Conservation (phyloP, 805 yeast species). For the Suhomyces canberraensis region DNA sequence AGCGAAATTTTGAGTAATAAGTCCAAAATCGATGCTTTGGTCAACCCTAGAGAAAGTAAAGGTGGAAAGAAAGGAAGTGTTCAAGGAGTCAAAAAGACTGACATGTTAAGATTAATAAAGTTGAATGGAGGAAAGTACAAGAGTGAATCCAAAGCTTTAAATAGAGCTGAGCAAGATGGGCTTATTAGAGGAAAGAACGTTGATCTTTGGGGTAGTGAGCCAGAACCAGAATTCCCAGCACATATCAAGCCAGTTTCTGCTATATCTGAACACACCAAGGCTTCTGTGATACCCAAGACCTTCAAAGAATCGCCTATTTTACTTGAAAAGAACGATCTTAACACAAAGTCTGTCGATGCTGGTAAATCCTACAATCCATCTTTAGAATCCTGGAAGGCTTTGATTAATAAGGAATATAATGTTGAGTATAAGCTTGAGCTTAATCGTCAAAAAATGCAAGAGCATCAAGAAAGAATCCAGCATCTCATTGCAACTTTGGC, state of each 20-base stretch:
- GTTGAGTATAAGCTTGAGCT: slow-evolving; percentile 67
- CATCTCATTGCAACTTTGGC: slow-evolving; percentile 61
- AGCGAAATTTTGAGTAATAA: slow-evolving; percentile 66
- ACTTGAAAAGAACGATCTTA: slow-evolving; percentile 46
- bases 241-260: slow-evolving; percentile 13
- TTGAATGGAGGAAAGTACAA: slow-evolving; percentile 66
- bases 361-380: slow-evolving; percentile 95
- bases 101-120: slow-evolving; percentile 63
- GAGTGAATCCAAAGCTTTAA: slow-evolving; percentile 50
- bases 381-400: slow-evolving; percentile 71
- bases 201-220: slow-evolving; percentile 70
- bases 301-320: slow-evolving; percentile 49
- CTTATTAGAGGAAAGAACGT: slow-evolving; percentile 43
- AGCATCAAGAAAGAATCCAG: slow-evolving; percentile 61
- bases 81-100: slow-evolving; percentile 64
- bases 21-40: slow-evolving; percentile 73
- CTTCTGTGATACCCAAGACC: slow-evolving; percentile 54
- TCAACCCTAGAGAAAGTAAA: slow-evolving; percentile 9
- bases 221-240: slow-evolving; percentile 9
- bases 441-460: slow-evolving; percentile 57
- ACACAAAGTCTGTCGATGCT: slow-evolving; percentile 56
- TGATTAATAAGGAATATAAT: slow-evolving; percentile 64
- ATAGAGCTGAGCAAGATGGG: slow-evolving; percentile 64
- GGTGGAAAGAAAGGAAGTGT: slow-evolving; percentile 34
- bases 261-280: slow-evolving; percentile 32